Base-by-base conservation (phyloP, 208 protist species). In the Trypanosoma melophagium region DNA sequence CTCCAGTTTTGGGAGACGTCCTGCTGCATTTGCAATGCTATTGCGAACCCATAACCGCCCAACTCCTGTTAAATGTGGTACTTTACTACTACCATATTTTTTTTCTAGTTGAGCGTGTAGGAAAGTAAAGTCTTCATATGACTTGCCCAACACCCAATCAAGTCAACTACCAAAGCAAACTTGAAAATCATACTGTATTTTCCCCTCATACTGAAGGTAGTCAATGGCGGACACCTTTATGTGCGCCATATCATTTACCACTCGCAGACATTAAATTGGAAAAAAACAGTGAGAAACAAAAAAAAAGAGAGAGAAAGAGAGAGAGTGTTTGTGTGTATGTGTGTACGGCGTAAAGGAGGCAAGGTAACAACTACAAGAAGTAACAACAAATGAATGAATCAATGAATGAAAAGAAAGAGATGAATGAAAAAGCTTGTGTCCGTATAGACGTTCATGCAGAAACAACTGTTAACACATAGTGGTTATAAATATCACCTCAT, bases 71-170 rank as follows among this genome's bases (percentile, higher is more conserved):
- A 73, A 28, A 9, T 73, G 42, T 19, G 67, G 67, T 7, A 73
- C 28, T 21, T 35, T 17, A 31, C 54, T 45, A 9, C 57, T 52
- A 45, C 28, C 49, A 50, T 73, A 73, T 14, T 73, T 51, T 40
- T 52, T 55, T 58, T 66, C 59, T 16, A 73, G 45, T 38, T 52
- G 19, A 22, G 12, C n/a, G 35, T 73, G 59, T 19, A 73, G 45
- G 3, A 56, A 21, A n/a, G 56, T 58, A 56, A 73, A 73, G 5
- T 66, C 21, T 2, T 73, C 67, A 38, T 67, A 73, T 9, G 58
- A 62, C 41, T 59, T 65, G 16, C 41, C 60, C 25, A 73, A 28
- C 45, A 73, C 60, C 67, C 67, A 73, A 41, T 13, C 8, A 17
- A 2, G 25, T 19, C 35, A 14, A 1, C 21, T 25, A 12, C 67